A percentile compares a stretch with the other conserved stretches of the same genome.
These are phyloP conservation scores for Daldinia concentrica DNA, from an alignment of 495 filamentous ascomycete species.

Conservation along the genomic window DNA sequence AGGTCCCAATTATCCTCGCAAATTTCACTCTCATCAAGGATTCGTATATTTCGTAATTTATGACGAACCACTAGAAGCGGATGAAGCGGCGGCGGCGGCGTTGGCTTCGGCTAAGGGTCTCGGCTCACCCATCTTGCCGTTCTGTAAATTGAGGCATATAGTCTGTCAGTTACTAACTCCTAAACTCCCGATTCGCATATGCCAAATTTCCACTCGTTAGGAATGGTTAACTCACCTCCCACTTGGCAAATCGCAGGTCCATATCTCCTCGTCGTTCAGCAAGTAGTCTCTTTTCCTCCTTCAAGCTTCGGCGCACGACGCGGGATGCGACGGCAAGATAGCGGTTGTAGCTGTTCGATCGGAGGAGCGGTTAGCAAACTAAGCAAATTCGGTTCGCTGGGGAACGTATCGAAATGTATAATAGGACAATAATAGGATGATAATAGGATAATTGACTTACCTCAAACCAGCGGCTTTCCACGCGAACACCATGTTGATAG, in stretches of 20 bases:
- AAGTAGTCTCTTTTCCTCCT: conserved; percentile 85
- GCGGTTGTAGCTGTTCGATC: conserved; percentile 76
- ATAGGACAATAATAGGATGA: no score
- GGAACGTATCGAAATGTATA: conserved; percentile 30
- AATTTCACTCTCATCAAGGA: conserved; percentile 9
- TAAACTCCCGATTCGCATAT: conserved; percentile 6
- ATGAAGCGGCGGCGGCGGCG: conserved; percentile 65
- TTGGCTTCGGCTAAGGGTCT: conserved; percentile 80
- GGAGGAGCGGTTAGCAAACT: conserved; percentile 41
- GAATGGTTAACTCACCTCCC: conserved; percentile 76
- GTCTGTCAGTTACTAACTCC: conserved; percentile 35
- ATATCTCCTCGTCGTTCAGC: conserved; percentile 91
- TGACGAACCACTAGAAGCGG: conserved; percentile 42
- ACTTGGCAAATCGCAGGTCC: conserved; percentile 94
- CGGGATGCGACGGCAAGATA: conserved; percentile 80
- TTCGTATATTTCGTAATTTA: conserved; percentile 29
- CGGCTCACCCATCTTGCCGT: conserved; percentile 93
- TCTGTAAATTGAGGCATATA: conserved; percentile 62
- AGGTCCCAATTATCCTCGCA: conserved; percentile 23
- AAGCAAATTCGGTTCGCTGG: background rate
- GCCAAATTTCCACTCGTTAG: conserved; percentile 8
- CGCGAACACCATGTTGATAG: conserved; percentile 90
- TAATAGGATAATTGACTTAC: conserved; percentile 67
- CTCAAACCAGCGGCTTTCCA: conserved; percentile 98
- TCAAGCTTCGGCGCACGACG: conserved; percentile 88